A percentile compares a stretch with the other conserved stretches of the same genome.
Conservation (phyloP, 2,329 filamentous ascomycete genomes). For the Magnaporthiopsis incrustans region DNA sequence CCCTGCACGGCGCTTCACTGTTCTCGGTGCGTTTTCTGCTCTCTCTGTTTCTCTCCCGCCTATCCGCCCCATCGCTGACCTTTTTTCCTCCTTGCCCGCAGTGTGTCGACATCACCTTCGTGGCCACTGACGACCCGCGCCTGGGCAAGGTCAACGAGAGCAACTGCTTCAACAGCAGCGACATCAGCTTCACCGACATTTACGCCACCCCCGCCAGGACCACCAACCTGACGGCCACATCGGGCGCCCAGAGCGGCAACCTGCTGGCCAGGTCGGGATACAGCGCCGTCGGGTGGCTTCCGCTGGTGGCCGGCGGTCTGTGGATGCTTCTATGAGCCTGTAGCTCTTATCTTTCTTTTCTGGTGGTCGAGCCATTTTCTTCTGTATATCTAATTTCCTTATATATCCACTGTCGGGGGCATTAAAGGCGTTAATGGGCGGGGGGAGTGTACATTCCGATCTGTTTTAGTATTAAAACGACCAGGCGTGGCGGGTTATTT, state of each 20-base stretch:
- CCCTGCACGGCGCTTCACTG: slow-evolving; percentile 73
- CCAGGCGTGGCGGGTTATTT: neutral
- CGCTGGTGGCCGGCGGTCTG: slow-evolving; percentile 29
- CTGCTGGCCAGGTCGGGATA: slow-evolving; percentile 17
- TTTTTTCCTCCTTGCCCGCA: slow-evolving; percentile 26
- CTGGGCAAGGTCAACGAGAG: slow-evolving; percentile 65
- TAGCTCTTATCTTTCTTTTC: neutral
- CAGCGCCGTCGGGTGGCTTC: slow-evolving; percentile 30
- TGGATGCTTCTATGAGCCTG: slow-evolving; percentile 25
- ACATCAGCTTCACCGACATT: slow-evolving; percentile 68
- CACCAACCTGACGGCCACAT: slow-evolving; percentile 23
- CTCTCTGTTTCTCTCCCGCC: neutral
- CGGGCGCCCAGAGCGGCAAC: slow-evolving; percentile 17
- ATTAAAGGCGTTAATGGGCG: slow-evolving; percentile 4
- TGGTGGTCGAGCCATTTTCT: neutral
- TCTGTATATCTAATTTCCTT: neutral
- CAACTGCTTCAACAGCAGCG: slow-evolving; percentile 84
- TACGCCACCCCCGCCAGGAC: slow-evolving; percentile 46
- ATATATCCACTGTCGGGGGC: neutral
- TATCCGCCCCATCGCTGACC: neutral
- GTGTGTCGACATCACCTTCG: slow-evolving; percentile 94
- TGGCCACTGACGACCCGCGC: slow-evolving; percentile 59
- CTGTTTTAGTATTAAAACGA: neutral
- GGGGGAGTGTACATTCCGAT: neutral
- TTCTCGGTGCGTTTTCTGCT: slow-evolving; percentile 67